Conservation (phyloP, 441 rosid species). For the Gossypium schwendimanii region DNA sequence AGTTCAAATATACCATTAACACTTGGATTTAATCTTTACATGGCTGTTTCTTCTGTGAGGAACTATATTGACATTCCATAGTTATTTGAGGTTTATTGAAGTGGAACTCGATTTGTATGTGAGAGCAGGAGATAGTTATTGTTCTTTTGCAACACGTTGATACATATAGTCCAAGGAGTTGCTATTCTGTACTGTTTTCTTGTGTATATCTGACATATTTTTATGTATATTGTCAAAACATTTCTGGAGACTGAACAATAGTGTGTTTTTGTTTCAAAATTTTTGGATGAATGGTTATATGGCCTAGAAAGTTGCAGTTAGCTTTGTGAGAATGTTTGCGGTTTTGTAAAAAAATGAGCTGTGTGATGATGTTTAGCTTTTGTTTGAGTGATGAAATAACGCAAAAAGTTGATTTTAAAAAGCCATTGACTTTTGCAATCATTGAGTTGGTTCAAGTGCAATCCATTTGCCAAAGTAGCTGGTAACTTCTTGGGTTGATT, state of each 20-base stretch:
- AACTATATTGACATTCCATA: not conserved
- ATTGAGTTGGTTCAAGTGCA: not conserved
- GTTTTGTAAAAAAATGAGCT: not conserved
- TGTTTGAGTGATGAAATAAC: not conserved
- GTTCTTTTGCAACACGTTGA: not conserved
- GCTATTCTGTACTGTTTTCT: not conserved
- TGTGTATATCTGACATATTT: not conserved
- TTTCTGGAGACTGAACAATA: not conserved
- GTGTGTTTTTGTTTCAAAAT: not conserved
- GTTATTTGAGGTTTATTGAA: not conserved
- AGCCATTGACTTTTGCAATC: not conserved
- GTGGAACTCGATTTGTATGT: not conserved
- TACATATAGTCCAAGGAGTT: not conserved
- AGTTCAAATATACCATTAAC: not conserved
- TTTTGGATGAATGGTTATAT: not conserved
- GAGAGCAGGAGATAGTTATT: not conserved
- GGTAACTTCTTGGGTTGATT: not conserved
- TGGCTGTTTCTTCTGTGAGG: not conserved
- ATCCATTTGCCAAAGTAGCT: not conserved
- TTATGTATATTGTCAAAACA: not conserved
- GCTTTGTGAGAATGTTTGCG: not conserved
- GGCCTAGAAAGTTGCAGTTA: not conserved
- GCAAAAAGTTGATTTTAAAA: not conserved
- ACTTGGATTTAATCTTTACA: not conserved
- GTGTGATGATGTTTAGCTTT: slow-evolving; percentile 1